phyloP scores from a whole-genome alignment of 208 protist species.

The Giardia muris region DNA sequence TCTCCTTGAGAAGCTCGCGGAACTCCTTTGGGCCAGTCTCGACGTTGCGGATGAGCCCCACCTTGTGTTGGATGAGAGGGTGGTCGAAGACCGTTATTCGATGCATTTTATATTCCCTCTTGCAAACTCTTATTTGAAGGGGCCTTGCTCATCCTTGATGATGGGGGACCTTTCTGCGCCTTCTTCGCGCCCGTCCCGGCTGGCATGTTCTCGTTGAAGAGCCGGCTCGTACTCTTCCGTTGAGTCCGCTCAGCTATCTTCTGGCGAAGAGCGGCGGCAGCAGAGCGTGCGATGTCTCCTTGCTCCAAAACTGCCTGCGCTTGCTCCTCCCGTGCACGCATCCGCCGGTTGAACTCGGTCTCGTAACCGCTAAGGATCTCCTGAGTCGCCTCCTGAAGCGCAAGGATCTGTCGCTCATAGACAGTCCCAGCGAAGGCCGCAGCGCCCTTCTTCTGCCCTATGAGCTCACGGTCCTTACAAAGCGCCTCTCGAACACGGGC shows the following conservation, averaged over 20 bases:
- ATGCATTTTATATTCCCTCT: no score
- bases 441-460: neutral
- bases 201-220: neutral
- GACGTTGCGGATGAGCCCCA: neutral
- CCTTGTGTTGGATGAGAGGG: conserved; percentile 19
- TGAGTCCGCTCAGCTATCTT: neutral
- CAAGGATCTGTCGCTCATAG: neutral
- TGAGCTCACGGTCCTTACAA: neutral
- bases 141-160: no score
- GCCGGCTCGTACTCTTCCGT: neutral
- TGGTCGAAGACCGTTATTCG: conserved; percentile 1
- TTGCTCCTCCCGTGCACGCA: neutral
- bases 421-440: neutral
- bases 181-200: neutral
- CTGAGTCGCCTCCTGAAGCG: neutral
- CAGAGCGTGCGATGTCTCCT: neutral
- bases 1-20: neutral
- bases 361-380: neutral
- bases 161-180: no score
- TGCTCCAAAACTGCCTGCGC: neutral
- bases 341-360: neutral
- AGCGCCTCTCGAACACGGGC: neutral
- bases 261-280: neutral
- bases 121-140: no score
- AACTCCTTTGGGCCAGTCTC: neutral